These are phyloP conservation scores for Candida alai DNA, from an alignment of 805 yeast species.

Conservation along the genomic window DNA sequence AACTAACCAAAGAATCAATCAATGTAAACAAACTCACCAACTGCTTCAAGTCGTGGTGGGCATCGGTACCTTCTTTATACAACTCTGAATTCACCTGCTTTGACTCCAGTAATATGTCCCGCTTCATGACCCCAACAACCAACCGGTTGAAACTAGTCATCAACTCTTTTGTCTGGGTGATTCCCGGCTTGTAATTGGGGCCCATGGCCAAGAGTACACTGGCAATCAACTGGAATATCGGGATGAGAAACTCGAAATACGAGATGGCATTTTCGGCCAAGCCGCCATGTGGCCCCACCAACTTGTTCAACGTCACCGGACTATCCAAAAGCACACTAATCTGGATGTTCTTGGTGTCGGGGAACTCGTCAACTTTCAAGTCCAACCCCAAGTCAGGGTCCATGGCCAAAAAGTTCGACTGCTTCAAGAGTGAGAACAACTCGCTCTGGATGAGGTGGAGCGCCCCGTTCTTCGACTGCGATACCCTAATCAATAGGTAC, in stretches of 20 bases:
- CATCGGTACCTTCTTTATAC: conserved; percentile 23
- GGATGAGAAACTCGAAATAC: conserved; percentile 63
- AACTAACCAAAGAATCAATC: conserved; percentile 41
- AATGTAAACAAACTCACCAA: conserved; percentile 54
- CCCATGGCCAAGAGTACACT: conserved; percentile 74
- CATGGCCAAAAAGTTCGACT: conserved; percentile 52
- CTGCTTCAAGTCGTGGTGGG: conserved; percentile 41
- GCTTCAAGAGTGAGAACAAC: conserved; percentile 57
- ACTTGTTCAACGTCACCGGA: conserved; percentile 32
- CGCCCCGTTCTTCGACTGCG: conserved; percentile 77
- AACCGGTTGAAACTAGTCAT: conserved; percentile 51
- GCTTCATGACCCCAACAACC: conserved; percentile 58
- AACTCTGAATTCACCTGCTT: conserved; percentile 11
- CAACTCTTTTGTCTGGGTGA: conserved; percentile 49
- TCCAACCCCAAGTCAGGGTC: conserved; percentile 81
- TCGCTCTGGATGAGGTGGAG: conserved; percentile 70
- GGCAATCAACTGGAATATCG: conserved; percentile 67
- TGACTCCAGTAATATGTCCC: conserved; percentile 42
- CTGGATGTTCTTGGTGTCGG: conserved; percentile 26
- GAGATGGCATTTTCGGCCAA: conserved; percentile 36
- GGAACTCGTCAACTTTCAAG: conserved; percentile 26
- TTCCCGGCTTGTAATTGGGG: conserved; percentile 61
- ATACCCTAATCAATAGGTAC: conserved; percentile 66
- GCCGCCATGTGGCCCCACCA: conserved; percentile 8
- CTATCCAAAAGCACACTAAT: conserved; percentile 51